Base-by-base conservation (phyloP, 1,284 basidiomycete species). In the Leccinum huronense region DNA sequence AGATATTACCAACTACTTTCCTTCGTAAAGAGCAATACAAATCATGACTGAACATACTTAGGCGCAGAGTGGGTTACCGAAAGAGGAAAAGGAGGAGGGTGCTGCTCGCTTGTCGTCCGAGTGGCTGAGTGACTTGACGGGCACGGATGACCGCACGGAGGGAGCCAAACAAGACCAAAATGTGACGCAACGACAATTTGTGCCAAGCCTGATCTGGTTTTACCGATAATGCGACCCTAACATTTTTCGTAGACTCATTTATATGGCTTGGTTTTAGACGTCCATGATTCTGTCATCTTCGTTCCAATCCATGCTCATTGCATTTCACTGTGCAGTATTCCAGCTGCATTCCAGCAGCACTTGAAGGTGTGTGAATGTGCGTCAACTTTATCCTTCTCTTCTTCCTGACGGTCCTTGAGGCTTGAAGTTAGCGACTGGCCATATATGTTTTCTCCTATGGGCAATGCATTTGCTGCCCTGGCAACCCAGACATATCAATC, bases 361-460 rank as follows among this genome's bases (percentile, higher is more conserved):
- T 68, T 19, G 53, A 34, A 48, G 54, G 72, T 71, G 4, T 14
- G 71, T 36, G 56, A 7, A 23, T 14, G 19, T 36, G 56, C 13
- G 19, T 5, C 33, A 7, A 13, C 14, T 34, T 36, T 11, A 36
- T 13, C 7, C 11, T 19, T 36, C 23, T 14, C 5, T 36, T 56
- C 8, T 56, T n/a, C 13, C 31, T 64, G 6, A 69, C 9, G 2
- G 6, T 31, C 19, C 10, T 38, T 1, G 13, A 55, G 23, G 23
- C 23, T 23, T 23, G 23, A 23, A 72, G 69, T 60, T 3, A 27
- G 10, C 11, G 31, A 19, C 59, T 70, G 82, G 82, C 79, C 81
- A 3, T 79, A 80, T 59, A 75, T 77, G 0, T 80, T 82, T 64
- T 83, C 82, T 2, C 80, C 81, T 5, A 70, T 78, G 23, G 77